A percentile compares a stretch with the other conserved stretches of the same genome.
Conservation (phyloP, 352 stramenopile genomes). For the Plasmopara halstedii region DNA sequence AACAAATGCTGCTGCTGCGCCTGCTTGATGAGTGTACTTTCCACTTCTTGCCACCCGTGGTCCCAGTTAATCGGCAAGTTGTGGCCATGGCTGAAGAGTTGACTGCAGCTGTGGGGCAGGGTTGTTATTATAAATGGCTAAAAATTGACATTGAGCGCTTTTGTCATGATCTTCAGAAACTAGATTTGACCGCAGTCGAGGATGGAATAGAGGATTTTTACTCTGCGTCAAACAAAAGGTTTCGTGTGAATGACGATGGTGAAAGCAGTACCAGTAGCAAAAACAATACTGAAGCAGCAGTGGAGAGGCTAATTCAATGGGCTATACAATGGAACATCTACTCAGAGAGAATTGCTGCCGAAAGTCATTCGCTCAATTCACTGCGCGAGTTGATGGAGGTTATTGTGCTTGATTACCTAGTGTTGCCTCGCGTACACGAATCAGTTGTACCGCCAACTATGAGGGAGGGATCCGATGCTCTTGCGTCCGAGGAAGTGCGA, state of each 20-base stretch:
- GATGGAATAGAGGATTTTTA: slow-evolving; percentile 32
- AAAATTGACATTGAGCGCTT: slow-evolving; percentile 75
- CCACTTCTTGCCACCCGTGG: slow-evolving; percentile 43
- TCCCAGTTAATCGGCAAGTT: slow-evolving; percentile 64
- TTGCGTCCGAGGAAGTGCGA: slow-evolving; percentile 49
- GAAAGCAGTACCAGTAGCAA: slow-evolving; percentile 22
- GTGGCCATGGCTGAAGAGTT: slow-evolving; percentile 60
- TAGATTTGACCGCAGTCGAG: slow-evolving; percentile 41
- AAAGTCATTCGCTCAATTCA: slow-evolving; percentile 74
- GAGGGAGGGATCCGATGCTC: slow-evolving; percentile 54
- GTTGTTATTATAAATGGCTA: slow-evolving; percentile 71
- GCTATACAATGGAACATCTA: slow-evolving; percentile 81
- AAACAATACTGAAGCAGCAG: slow-evolving; percentile 27
- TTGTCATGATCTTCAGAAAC: slow-evolving; percentile 46
- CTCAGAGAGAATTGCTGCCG: slow-evolving; percentile 71
- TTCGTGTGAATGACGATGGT: slow-evolving; percentile 41
- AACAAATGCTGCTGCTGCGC: slow-evolving; percentile 63
- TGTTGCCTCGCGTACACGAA: slow-evolving; percentile 33
- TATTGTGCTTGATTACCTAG: slow-evolving; percentile 68
- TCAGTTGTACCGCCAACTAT: slow-evolving; percentile 27
- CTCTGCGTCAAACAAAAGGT: slow-evolving; percentile 41
- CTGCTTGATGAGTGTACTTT: slow-evolving; percentile 62
- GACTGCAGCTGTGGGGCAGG: slow-evolving; percentile 43
- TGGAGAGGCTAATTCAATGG: slow-evolving; percentile 61
- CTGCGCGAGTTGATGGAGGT: slow-evolving; percentile 72